These are phyloP conservation scores for Orbilia blumenaviensis DNA, from an alignment of 2,329 filamentous ascomycete species.

Conservation along the genomic window DNA sequence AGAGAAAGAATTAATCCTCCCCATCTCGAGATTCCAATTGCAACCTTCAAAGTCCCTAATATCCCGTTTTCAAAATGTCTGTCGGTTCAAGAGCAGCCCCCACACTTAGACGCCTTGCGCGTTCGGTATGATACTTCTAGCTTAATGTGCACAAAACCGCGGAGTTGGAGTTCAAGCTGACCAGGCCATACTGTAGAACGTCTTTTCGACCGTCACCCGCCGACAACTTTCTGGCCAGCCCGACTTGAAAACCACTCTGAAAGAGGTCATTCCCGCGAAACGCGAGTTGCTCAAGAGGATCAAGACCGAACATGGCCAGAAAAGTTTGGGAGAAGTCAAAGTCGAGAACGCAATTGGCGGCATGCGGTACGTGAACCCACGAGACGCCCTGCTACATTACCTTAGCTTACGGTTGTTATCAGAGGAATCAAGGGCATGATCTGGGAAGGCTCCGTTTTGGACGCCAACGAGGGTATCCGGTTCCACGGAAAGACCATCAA, in stretches of 20 bases:
- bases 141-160: not conserved
- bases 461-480: slow-evolving; percentile 95
- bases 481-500: slow-evolving; percentile 99
- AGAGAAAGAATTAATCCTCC: not conserved
- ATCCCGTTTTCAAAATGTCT: slow-evolving; percentile 33
- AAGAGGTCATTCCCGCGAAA: slow-evolving; percentile 86
- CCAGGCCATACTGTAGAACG: too few species aligned
- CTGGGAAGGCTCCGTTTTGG: slow-evolving; percentile 97
- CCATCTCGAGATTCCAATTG: not conserved
- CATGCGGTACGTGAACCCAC: slow-evolving; percentile 82
- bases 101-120: slow-evolving; percentile 26
- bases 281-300: slow-evolving; percentile 92
- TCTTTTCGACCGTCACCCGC: slow-evolving; percentile 23
- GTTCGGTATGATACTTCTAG: slow-evolving; percentile 23
- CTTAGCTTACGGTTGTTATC: not conserved
- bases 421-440: slow-evolving; percentile 94
- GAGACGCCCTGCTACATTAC: too few species aligned
- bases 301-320: slow-evolving; percentile 78
- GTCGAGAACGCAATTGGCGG: slow-evolving; percentile 93
- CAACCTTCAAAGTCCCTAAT: not conserved
- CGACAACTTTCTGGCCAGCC: slow-evolving; percentile 73
- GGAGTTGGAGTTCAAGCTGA: too few species aligned
- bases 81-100: slow-evolving; percentile 38
- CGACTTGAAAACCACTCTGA: slow-evolving; percentile 87
- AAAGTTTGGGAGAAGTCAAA: slow-evolving; percentile 89